phyloP scores from a whole-genome alignment of 148 eudicot species.

The Dianthus caryophyllus region DNA sequence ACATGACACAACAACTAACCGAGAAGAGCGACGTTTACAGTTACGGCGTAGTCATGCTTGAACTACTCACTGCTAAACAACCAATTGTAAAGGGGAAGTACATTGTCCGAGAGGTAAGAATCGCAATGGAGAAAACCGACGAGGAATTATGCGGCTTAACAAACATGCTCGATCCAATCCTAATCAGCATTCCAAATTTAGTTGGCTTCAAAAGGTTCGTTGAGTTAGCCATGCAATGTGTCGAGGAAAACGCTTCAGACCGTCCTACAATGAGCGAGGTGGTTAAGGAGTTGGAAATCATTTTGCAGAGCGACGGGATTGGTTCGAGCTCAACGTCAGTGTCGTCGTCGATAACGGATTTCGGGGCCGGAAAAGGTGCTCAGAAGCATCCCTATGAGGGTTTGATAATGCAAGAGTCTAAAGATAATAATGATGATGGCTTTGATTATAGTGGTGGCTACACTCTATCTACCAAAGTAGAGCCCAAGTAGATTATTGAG shows the following conservation, averaged over 20 bases:
- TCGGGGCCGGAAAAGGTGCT: slow-evolving; percentile 40
- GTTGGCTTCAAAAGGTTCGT: slow-evolving; percentile 49
- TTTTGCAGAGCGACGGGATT: slow-evolving; percentile 58
- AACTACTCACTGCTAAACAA: slow-evolving; percentile 64
- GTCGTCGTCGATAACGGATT: slow-evolving; percentile 66
- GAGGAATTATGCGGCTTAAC: slow-evolving; percentile 48
- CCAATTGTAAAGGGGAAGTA: slow-evolving; percentile 94
- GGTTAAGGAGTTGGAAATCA: slow-evolving; percentile 62
- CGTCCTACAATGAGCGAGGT: slow-evolving; percentile 90
- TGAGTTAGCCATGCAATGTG: slow-evolving; percentile 73
- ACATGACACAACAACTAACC: slow-evolving; percentile 86
- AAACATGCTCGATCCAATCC: slow-evolving; percentile 57
- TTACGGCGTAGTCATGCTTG: slow-evolving; percentile 89
- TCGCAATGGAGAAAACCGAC: slow-evolving; percentile 39
- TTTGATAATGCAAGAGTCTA: slow-evolving; percentile 29
- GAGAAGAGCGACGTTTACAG: slow-evolving; percentile 95
- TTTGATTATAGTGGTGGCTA: slow-evolving; percentile 84
- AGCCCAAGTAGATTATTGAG: slow-evolving; percentile 49
- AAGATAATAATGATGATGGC: slow-evolving; percentile 55
- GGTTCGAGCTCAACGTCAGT: slow-evolving; percentile 67
- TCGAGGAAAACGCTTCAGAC: slow-evolving; percentile 63
- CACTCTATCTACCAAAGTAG: slow-evolving; percentile 49
- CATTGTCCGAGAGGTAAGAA: slow-evolving; percentile 64
- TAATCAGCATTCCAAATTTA: slow-evolving; percentile 33
- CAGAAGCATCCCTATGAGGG: slow-evolving; percentile 53